Evolutionary conservation across 495 filamentous ascomycete genomes (phyloP), one percentile per base, ranked within the genome.

Genomic region (Trichoderma orchidacearum): DNA sequence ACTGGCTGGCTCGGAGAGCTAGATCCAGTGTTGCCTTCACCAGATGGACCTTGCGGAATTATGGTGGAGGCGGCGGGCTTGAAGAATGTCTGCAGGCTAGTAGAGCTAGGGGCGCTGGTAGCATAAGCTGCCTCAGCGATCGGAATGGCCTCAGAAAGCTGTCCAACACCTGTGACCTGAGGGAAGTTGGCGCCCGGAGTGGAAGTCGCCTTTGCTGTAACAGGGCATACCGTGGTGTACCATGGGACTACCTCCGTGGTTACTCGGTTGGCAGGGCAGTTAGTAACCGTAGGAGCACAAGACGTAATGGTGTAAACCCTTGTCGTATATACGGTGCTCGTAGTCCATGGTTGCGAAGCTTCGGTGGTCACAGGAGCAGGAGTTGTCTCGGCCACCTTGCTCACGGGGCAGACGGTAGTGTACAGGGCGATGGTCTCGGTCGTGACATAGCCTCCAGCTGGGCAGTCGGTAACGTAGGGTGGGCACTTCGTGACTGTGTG

Each of bases 401-500:
- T 30, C 0, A 66, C 61, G 23, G 64, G 62, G 56, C 66, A 68
- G 34, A 68, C 65, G 3, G 66, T 68, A 30, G 65, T 67, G 59
- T 62, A 62, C 5, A 69, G 36, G 15, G 64, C 57, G 48, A 62
- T 63, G 15, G 62, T 63, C 36, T 54, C 51, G 13, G 62, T 64
- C 0, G 54, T 56, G 5, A 56, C 54, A 9, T 29, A 29, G 23
- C 54, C 54, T 18, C 34, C 23, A 3, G 54, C 60, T 21, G 61
- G 66, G 75, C 59, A 85, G 74, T 81, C 66, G 57, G 78, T 82
- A 59, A 85, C 78, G 38, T 70, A 73, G 30, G 82, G 67, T 58
- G 71, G 75, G 69, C 84, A 87, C 28, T 74, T 75, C 1, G 75
- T 82, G 18, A 83, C 70, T 12, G 81, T 83, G 56, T 77, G 67